Conservation (phyloP, 2,329 filamentous ascomycete species). For the Scopulariopsis brevicaulis region DNA sequence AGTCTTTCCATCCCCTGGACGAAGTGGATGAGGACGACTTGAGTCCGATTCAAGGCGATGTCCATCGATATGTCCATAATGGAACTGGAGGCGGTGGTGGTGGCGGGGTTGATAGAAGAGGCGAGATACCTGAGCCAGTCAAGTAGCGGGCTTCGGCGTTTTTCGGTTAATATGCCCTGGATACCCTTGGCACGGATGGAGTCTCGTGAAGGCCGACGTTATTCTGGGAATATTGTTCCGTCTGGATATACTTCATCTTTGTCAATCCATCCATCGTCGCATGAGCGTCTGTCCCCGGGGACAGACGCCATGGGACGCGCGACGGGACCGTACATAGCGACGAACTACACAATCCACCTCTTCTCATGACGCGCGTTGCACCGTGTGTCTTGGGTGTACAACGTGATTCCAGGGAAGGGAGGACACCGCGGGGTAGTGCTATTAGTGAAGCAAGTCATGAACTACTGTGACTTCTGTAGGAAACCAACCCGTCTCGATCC, state of each 20-base stretch:
- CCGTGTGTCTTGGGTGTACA: not conserved
- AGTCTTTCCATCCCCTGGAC: constrained; percentile 2
- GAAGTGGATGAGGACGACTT: constrained; percentile 1
- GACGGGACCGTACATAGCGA: not conserved
- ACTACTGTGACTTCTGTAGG: not conserved
- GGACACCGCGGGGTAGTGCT: not conserved
- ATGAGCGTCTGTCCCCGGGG: not conserved
- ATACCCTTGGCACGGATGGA: not conserved
- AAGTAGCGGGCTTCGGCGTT: not conserved
- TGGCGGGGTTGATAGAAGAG: not conserved
- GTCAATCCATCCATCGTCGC: not conserved
- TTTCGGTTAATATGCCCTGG: not conserved
- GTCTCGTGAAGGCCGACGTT: not conserved
- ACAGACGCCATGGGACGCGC: not conserved
- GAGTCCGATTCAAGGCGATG: not conserved
- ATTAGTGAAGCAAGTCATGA: not conserved
- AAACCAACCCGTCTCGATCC: not conserved
- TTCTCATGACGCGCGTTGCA: not conserved
- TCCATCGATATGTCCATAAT: not conserved
- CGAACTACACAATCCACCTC: not conserved
- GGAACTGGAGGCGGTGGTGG: not conserved
- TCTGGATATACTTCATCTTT: not conserved
- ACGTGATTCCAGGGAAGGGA: not conserved
- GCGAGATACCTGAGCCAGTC: not conserved
- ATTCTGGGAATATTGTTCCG: not conserved